Conservation (phyloP, 768 basidiomycete species). For the Macrolepiota fuliginosa region DNA sequence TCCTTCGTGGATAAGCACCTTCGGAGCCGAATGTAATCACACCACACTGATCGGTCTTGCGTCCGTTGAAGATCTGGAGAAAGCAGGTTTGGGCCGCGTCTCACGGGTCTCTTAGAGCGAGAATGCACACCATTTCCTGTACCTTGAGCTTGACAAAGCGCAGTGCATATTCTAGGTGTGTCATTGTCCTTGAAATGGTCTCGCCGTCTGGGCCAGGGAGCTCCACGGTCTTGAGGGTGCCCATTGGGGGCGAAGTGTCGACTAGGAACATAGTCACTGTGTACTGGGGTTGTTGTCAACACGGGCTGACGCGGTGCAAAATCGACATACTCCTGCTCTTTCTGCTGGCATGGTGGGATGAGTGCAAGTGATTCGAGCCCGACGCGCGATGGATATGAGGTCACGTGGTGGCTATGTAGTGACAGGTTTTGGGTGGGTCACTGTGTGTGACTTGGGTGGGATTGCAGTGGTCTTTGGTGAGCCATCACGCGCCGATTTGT, state of each 20-base stretch:
- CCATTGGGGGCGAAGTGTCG: conserved; percentile 89
- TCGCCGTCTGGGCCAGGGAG: conserved; percentile 52
- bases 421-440: conserved; percentile 10
- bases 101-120: neutral
- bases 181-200: conserved; percentile 51
- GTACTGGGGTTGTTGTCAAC: conserved; percentile 45
- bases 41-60: conserved; percentile 95
- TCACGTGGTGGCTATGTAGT: conserved; percentile 21
- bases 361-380: conserved; percentile 10
- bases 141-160: conserved; percentile 89
- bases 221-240: conserved; percentile 52
- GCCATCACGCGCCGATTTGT: conserved; percentile 13
- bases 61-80: conserved; percentile 78
- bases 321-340: conserved; percentile 66
- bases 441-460: conserved; percentile 10
- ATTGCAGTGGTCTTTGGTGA: conserved; percentile 20
- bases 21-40: conserved; percentile 85
- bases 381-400: conserved; percentile 29
- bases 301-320: neutral
- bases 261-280: conserved; percentile 88
- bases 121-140: conserved; percentile 74
- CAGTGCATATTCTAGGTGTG: conserved; percentile 78
- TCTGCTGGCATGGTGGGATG: conserved; percentile 67
- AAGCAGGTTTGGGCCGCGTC: conserved; percentile 2
- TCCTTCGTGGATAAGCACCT: conserved; percentile 34